phyloP scores from a whole-genome alignment of 352 stramenopile species.

The Phytophthora agathidicida region DNA sequence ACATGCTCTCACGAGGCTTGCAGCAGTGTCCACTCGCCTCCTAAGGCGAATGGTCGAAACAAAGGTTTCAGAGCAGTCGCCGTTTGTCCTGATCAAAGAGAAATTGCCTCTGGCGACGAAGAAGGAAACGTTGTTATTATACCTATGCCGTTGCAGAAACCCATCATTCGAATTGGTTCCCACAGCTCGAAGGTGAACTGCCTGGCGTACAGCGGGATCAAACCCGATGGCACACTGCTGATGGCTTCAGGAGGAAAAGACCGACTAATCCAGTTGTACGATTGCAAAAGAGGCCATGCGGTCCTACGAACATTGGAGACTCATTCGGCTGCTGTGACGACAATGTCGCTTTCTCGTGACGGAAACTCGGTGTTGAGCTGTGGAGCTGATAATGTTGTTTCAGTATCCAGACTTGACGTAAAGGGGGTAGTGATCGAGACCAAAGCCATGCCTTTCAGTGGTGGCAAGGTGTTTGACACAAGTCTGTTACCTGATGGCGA shows the following conservation, averaged over 20 bases:
- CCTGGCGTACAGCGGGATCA: conserved; percentile 48
- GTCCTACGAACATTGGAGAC: conserved; percentile 71
- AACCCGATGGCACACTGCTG: conserved; percentile 23
- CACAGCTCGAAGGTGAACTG: conserved; percentile 83
- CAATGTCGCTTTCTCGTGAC: conserved; percentile 73
- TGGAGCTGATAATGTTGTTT: conserved; percentile 76
- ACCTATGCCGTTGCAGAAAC: conserved; percentile 43
- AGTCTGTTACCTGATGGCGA: conserved; percentile 76
- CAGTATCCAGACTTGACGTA: conserved; percentile 51
- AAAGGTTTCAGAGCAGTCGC: conserved; percentile 54
- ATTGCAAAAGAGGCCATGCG: conserved; percentile 45
- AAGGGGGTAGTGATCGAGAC: conserved; percentile 48
- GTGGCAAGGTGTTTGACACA: conserved; percentile 84
- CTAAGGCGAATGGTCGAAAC: conserved; percentile 35
- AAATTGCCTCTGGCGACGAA: conserved; percentile 75
- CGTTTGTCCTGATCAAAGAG: conserved; percentile 60
- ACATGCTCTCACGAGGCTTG: conserved; percentile 53
- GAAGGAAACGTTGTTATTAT: conserved; percentile 69
- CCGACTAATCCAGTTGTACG: conserved; percentile 82
- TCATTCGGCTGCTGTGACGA: conserved; percentile 74
- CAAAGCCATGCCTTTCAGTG: conserved; percentile 55
- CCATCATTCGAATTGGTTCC: conserved; percentile 45
- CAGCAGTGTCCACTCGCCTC: conserved; percentile 50
- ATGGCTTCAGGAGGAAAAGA: conserved; percentile 85
- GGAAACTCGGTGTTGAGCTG: conserved; percentile 70